Conservation (phyloP, 345 rosid genomes). For the Atalantia buxifolia region DNA sequence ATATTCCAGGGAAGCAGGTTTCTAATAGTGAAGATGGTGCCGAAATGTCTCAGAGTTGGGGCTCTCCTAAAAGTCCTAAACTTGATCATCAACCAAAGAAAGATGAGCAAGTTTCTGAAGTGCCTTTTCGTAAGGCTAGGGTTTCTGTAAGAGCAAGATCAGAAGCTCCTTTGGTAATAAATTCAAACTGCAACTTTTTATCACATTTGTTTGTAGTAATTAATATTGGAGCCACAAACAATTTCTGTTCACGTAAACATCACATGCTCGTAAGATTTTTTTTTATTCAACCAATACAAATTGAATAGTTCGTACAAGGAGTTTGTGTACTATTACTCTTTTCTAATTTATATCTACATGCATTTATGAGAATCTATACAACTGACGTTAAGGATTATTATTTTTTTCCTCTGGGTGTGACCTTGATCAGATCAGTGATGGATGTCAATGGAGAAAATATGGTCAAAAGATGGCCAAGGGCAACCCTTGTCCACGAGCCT, state of each 20-base stretch:
- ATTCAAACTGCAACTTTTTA: neutral
- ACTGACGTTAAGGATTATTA: neutral
- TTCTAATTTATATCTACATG: too few species aligned
- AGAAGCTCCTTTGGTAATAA: conserved; percentile 46
- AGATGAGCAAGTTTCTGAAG: conserved; percentile 43
- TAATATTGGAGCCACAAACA: too few species aligned
- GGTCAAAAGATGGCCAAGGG: conserved; percentile 93
- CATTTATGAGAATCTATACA: neutral
- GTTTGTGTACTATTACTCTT: too few species aligned
- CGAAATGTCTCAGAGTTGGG: conserved; percentile 41
- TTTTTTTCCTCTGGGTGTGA: neutral
- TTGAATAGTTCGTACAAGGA: too few species aligned
- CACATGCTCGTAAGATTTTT: too few species aligned
- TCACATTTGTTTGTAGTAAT: too few species aligned
- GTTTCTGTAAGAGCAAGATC: conserved; percentile 56
- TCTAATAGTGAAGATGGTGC: conserved; percentile 24
- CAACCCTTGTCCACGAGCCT: conserved; percentile 93
- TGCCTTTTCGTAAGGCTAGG: conserved; percentile 54
- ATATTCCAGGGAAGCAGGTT: conserved; percentile 19
- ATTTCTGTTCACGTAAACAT: too few species aligned
- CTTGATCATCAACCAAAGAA: conserved; percentile 42
- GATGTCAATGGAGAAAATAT: conserved; percentile 96
- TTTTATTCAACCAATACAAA: too few species aligned
- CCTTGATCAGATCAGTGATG: conserved; percentile 62
- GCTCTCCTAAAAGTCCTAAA: conserved; percentile 45